Base-by-base conservation (phyloP, 148 eudicot genomes). In the Amaranthus cruentus region DNA sequence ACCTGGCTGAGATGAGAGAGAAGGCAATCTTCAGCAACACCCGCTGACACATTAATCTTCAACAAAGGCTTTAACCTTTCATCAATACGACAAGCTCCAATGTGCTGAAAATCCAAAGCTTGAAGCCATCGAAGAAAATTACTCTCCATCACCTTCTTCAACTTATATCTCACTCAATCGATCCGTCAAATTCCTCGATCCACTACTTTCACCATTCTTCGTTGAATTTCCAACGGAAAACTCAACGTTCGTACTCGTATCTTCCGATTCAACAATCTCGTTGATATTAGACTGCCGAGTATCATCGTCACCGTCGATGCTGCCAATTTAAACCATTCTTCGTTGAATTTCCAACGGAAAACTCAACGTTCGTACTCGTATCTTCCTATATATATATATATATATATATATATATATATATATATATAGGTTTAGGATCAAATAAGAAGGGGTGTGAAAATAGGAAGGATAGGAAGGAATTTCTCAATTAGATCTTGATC, bases 71-170 rank as follows among this genome's bases (percentile, higher is more conserved):
- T 94, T 55, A 94, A 65, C 74, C 97, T 84, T 82, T 94, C 97
- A 69, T 91, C 98, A 1, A 83, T 81, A 5, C 98, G 89, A 60
- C 98, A 95, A 52, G 97, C 98, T 42, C 98, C 98, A 79, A 90
- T 81, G 6, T 85, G 91, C 68, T 95, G 97, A 85, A 86, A 74
- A 88, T 95, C 96, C 63, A 90, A 66, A 18, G 96, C 93, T 76
- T 76, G 83, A n/a, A 95, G 76, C 90, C 90, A 95, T 81, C 81
- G 88, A 59, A 89, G 11, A 63, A 87, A 77, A 52, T 83, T 81
- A 13, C 70, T 88, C 73, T 52, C 84, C 90, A 28, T 87, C 89
- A 8, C 84, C 83, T 15, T 83, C 89, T 9, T 64, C 88, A 12
- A 84, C 75, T 44, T 83, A 68, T 52, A 85, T 73, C 63, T 81